A percentile compares a stretch with the other conserved stretches of the same genome.
Evolutionary conservation across 805 yeast species (phyloP).

Genomic region (Wickerhamiella hasegawae): DNA sequence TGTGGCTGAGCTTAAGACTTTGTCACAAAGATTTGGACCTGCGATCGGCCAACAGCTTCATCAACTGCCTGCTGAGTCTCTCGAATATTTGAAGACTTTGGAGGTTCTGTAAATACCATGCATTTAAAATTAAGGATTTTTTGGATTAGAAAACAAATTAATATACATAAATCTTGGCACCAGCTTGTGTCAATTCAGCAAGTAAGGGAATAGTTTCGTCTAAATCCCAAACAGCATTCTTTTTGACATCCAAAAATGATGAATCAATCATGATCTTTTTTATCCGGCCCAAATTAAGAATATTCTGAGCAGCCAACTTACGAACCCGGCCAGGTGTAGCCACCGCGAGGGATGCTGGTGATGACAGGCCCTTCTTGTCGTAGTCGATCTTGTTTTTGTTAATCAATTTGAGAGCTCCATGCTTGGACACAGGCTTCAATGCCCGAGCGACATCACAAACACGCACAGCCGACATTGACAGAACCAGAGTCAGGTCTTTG

Average conservation of each 20-base stretch:
- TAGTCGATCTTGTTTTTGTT: slow-evolving; percentile 56
- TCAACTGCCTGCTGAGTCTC: not conserved
- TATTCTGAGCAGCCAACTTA: slow-evolving; percentile 32
- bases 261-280: slow-evolving; percentile 44
- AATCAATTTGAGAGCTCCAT: slow-evolving; percentile 50
- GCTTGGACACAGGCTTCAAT: slow-evolving; percentile 22
- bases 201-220: slow-evolving; percentile 18
- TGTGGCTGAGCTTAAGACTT: slow-evolving; percentile 9
- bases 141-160: slow-evolving; percentile 16
- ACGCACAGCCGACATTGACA: slow-evolving; percentile 67
- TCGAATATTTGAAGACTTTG: not conserved
- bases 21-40: slow-evolving; percentile 3
- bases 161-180: slow-evolving; percentile 37
- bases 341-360: slow-evolving; percentile 32
- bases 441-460: slow-evolving; percentile 76
- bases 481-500: slow-evolving; percentile 33
- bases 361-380: slow-evolving; percentile 33
- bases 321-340: slow-evolving; percentile 48
- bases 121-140: too few relatives aligned
- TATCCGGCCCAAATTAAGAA: slow-evolving; percentile 29
- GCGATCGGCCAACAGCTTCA: not conserved
- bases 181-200: slow-evolving; percentile 13
- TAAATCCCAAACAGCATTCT: slow-evolving; percentile 43
- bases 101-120: too few relatives aligned
- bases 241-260: slow-evolving; percentile 43